A percentile compares a stretch with the other conserved stretches of the same genome.
phyloP scores from a whole-genome alignment of 306 rosid genomes.

The Prunus davidiana region DNA sequence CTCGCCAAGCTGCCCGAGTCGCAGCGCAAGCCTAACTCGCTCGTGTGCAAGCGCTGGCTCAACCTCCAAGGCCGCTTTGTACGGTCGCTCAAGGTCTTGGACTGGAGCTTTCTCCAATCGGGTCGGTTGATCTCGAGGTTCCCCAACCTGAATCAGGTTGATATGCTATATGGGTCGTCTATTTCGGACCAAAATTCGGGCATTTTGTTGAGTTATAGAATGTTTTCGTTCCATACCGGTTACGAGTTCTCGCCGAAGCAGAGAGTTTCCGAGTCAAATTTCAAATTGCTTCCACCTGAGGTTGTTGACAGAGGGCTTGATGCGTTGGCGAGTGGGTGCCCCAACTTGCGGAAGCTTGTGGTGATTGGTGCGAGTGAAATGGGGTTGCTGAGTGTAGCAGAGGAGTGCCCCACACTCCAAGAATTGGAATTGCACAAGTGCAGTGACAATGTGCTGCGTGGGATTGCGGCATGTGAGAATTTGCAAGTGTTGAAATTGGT shows the following conservation, averaged over 20 bases:
- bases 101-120: no score
- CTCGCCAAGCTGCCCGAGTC: slow-evolving; percentile 55
- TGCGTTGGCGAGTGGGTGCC: slow-evolving; percentile 64
- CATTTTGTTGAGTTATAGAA: slow-evolving; percentile 47
- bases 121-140: slow-evolving; percentile 19
- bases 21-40: slow-evolving; percentile 53
- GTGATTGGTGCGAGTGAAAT: slow-evolving; percentile 72
- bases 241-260: slow-evolving; percentile 39
- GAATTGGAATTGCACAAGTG: slow-evolving; percentile 80
- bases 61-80: no score
- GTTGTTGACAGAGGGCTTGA: slow-evolving; percentile 72
- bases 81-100: no score
- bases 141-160: slow-evolving; percentile 71
- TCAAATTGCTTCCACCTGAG: slow-evolving; percentile 57
- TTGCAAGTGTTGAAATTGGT: slow-evolving; percentile 68
- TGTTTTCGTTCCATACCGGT: slow-evolving; percentile 42
- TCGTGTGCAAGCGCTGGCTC: slow-evolving; percentile 25
- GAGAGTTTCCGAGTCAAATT: slow-evolving; percentile 42
- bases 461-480: slow-evolving; percentile 76
- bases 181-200: slow-evolving; percentile 47
- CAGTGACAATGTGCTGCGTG: slow-evolving; percentile 66
- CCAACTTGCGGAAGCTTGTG: slow-evolving; percentile 65
- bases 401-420: slow-evolving; percentile 75
- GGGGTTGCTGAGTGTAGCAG: slow-evolving; percentile 72
- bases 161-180: slow-evolving; percentile 60